Conservation (phyloP, 2,329 filamentous ascomycete genomes). For the Chaetomium sp. region DNA sequence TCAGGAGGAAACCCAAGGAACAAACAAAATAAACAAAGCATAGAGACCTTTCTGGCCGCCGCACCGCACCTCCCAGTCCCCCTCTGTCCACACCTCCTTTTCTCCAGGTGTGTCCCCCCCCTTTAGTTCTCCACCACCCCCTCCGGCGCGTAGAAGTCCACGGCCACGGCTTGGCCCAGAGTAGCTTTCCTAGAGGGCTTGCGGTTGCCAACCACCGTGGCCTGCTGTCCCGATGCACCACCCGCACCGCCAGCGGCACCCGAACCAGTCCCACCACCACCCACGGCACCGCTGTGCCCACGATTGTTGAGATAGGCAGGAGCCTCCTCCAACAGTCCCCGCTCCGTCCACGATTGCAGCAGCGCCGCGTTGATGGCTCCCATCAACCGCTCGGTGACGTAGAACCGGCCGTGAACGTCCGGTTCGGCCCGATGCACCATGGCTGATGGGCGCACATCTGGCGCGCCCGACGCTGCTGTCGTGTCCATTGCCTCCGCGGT, state of each 20-base stretch:
- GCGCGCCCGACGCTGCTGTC: no score
- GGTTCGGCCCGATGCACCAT: slow-evolving; percentile 31
- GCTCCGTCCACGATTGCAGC: slow-evolving; percentile 33
- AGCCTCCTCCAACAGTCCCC: slow-evolving; percentile 38
- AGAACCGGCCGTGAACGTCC: slow-evolving; percentile 50
- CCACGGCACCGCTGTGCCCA: slow-evolving; percentile 30
- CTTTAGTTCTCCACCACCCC: slow-evolving; percentile 22
- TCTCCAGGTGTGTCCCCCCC: no score
- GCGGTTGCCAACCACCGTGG: slow-evolving; percentile 12
- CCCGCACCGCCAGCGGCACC: slow-evolving; percentile 22
- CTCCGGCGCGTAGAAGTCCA: slow-evolving; percentile 27
- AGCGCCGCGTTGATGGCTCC: slow-evolving; percentile 39
- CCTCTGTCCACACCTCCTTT: no score
- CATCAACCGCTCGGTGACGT: slow-evolving; percentile 48
- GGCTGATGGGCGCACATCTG: no score
- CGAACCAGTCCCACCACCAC: no score
- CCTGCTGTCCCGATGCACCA: slow-evolving; percentile 32
- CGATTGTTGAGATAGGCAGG: slow-evolving; percentile 49
- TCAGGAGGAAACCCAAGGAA: no score
- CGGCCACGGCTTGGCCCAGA: slow-evolving; percentile 37
- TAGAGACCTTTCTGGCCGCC: no score
- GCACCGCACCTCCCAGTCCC: no score
- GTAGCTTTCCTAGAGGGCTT: slow-evolving; percentile 37
- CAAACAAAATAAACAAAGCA: no score
- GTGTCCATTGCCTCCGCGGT: no score